A percentile compares a stretch with the other conserved stretches of the same genome.
These are phyloP conservation scores for Ceratonia siliqua DNA, from an alignment of 306 rosid species.

Conservation along the genomic window DNA sequence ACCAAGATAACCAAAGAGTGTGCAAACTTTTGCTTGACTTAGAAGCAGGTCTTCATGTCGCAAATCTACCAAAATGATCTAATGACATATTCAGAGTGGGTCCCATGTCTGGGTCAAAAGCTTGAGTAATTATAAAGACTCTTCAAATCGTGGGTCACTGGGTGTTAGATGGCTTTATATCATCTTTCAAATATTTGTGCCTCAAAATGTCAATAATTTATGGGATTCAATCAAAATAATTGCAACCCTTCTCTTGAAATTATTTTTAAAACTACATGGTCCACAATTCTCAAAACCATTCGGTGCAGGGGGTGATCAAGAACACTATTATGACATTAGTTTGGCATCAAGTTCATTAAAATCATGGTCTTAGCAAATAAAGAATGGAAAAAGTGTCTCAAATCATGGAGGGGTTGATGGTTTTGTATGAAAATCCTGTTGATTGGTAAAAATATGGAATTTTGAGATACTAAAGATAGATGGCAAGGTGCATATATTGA, in stretches of 20 bases:
- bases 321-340: not conserved
- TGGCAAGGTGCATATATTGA: conserved; percentile 5
- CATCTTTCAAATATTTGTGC: not conserved
- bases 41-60: not conserved
- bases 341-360: not conserved
- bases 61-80: not conserved
- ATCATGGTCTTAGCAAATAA: not conserved
- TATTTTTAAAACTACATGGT: not conserved
- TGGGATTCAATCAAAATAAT: conserved; percentile 26
- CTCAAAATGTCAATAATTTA: conserved; percentile 13
- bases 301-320: conserved; percentile 4
- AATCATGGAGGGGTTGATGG: not conserved
- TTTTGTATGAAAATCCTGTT: not conserved
- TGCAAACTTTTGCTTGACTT: not conserved
- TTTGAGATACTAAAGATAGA: conserved; percentile 6
- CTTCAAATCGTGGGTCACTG: not conserved
- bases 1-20: not conserved
- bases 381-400: conserved; percentile 1
- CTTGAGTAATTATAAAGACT: conserved; percentile 4
- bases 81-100: conserved; percentile 6
- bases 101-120: not conserved
- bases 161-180: conserved; percentile 18
- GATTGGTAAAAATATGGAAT: not conserved
- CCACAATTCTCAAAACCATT: not conserved
- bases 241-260: not conserved